Evolutionary conservation across 176 grass and related monocot genomes (phyloP).

Genomic region (Rhynchospora pubera): DNA sequence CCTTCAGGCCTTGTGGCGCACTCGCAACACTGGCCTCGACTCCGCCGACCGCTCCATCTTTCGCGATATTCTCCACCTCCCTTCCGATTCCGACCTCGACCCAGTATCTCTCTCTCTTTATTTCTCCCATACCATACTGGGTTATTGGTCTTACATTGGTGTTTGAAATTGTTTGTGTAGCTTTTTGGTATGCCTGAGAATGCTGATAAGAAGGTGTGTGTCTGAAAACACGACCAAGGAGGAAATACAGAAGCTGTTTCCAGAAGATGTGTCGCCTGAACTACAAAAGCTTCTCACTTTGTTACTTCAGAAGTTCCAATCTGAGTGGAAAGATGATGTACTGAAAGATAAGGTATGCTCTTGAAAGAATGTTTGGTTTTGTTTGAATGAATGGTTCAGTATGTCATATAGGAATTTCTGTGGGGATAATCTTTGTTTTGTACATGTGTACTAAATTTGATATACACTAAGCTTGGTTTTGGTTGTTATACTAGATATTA

Average conservation of each 20-base stretch:
- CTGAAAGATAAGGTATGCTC: constrained; percentile 55
- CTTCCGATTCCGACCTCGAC: constrained; percentile 65
- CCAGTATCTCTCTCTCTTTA: constrained; percentile 27
- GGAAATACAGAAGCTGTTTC: constrained; percentile 69
- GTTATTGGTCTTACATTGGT: not conserved
- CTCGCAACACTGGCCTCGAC: constrained; percentile 81
- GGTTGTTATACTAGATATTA: not conserved
- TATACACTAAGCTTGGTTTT: not conserved
- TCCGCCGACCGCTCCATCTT: constrained; percentile 68
- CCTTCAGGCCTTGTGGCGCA: constrained; percentile 91
- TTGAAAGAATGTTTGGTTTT: not conserved
- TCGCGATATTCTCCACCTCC: constrained; percentile 62
- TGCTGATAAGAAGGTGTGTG: constrained; percentile 60
- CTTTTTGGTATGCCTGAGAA: constrained; percentile 78
- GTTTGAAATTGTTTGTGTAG: constrained; percentile 25
- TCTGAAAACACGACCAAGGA: constrained; percentile 44
- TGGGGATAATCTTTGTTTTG: not conserved
- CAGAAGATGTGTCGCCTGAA: constrained; percentile 49
- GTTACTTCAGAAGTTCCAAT: constrained; percentile 89
- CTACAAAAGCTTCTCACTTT: constrained; percentile 70
- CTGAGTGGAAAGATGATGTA: constrained; percentile 58
- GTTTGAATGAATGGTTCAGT: not conserved
- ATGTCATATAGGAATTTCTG: not conserved
- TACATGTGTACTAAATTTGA: not conserved
- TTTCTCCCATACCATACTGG: not conserved